Conservation (phyloP, 2,329 filamentous ascomycete species). For the Cercospora zeina region DNA sequence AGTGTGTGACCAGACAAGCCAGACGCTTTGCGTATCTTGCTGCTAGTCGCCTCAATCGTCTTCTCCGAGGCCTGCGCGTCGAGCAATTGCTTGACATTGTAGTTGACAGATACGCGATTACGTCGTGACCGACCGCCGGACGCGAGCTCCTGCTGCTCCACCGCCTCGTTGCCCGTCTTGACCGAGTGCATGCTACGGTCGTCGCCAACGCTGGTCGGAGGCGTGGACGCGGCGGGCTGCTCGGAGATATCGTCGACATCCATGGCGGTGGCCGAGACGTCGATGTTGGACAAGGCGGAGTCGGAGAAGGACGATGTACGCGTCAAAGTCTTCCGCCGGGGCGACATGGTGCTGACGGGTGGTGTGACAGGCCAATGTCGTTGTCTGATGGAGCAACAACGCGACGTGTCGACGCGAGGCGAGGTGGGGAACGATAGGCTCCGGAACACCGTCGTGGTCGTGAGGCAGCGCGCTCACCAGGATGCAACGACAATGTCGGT, state of each 20-base stretch:
- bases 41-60: slow-evolving; percentile 21
- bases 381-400: background rate
- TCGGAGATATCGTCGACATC: slow-evolving; percentile 42
- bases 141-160: slow-evolving; percentile 25
- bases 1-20: slow-evolving; percentile 41
- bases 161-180: slow-evolving; percentile 32
- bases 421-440: slow-evolving; percentile 5
- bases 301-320: slow-evolving; percentile 46
- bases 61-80: slow-evolving; percentile 32
- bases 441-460: background rate
- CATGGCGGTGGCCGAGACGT: slow-evolving; percentile 38
- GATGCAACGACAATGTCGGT: background rate
- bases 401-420: slow-evolving; percentile 9
- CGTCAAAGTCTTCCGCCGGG: slow-evolving; percentile 15
- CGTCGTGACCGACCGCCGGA: slow-evolving; percentile 55
- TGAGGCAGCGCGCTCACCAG: background rate
- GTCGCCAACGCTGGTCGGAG: slow-evolving; percentile 67
- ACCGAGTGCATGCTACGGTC: slow-evolving; percentile 55
- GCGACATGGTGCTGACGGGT: background rate
- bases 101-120: slow-evolving; percentile 58
- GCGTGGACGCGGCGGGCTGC: slow-evolving; percentile 63
- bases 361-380: slow-evolving; percentile 4
- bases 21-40: slow-evolving; percentile 57
- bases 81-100: slow-evolving; percentile 54
- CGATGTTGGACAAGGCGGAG: slow-evolving; percentile 47